A percentile compares a stretch with the other conserved stretches of the same genome.
Conservation (phyloP, 192 early-diverging fungal species). For the Backusella luteola region DNA sequence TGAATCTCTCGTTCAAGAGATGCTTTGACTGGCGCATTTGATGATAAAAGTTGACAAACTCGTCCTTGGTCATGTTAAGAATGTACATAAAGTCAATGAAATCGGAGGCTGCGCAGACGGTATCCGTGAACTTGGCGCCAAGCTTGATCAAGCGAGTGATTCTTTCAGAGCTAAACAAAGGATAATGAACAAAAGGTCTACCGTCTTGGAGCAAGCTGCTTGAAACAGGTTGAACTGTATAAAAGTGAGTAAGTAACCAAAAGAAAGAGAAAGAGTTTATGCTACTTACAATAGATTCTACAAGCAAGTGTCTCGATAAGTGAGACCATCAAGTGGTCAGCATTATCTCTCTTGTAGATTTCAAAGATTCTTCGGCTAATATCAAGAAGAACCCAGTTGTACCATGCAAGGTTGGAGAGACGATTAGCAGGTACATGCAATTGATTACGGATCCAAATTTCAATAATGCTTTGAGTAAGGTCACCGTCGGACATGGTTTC, state of each 20-base stretch:
- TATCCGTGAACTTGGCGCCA: background rate
- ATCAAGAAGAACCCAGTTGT: slow-evolving; percentile 10
- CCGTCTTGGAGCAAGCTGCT: background rate
- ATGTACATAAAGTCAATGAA: slow-evolving; percentile 3
- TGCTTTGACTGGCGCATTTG: background rate
- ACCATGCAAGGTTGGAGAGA: background rate
- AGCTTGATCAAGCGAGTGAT: background rate
- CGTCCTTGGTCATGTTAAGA: background rate
- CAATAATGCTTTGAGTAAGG: background rate
- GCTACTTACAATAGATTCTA: slow-evolving; percentile 3
- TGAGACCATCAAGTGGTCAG: background rate
- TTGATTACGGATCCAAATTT: background rate
- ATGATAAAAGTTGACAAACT: background rate
- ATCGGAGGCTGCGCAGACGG: background rate
- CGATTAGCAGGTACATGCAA: background rate
- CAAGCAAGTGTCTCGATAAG: background rate
- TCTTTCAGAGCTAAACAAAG: background rate
- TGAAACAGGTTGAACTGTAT: background rate
- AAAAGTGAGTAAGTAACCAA: background rate
- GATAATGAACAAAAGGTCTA: background rate
- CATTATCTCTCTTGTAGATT: background rate
- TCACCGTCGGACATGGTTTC: background rate
- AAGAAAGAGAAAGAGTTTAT: background rate
- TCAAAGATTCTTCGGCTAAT: background rate
- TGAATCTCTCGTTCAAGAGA: background rate